Percentiles rank a stretch among this genome's conserved stretches.
These are phyloP conservation scores for Ganoderma resinaceum DNA, from an alignment of 1,284 basidiomycete genomes.

Conservation along the genomic window DNA sequence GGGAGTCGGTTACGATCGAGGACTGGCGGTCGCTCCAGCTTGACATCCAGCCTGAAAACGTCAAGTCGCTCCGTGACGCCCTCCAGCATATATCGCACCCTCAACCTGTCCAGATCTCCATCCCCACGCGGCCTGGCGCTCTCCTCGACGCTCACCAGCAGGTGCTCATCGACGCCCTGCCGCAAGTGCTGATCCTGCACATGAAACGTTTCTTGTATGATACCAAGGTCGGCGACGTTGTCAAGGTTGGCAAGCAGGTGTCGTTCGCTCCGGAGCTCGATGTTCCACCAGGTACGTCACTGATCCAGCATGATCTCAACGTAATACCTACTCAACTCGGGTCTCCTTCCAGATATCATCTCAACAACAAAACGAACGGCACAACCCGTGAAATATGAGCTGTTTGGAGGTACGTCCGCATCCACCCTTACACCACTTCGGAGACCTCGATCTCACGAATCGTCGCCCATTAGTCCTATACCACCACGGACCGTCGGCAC, in stretches of 20 bases:
- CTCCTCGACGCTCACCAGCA: constrained; percentile 88
- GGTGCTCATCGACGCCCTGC: constrained; percentile 86
- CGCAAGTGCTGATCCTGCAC: constrained; percentile 89
- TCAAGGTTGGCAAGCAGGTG: constrained; percentile 88
- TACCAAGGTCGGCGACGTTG: constrained; percentile 76
- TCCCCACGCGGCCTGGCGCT: constrained; percentile 60
- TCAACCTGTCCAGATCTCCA: constrained; percentile 82
- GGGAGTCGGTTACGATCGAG: constrained; percentile 90
- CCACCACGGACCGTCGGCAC: constrained; percentile 92
- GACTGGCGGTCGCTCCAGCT: constrained; percentile 92
- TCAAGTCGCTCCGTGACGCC: constrained; percentile 86
- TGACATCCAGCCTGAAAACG: constrained; percentile 86
- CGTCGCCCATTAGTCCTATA: constrained; percentile 73
- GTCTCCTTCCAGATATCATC: constrained; percentile 63
- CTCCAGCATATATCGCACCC: constrained; percentile 82
- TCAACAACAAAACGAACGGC: constrained; percentile 58
- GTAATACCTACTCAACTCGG: neutral
- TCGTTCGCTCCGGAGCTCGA: constrained; percentile 82
- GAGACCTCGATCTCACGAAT: constrained; percentile 2
- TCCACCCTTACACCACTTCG: neutral
- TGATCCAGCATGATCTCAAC: neutral
- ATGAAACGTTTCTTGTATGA: constrained; percentile 96
- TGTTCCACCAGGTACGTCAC: constrained; percentile 66
- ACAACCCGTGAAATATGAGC: constrained; percentile 71
- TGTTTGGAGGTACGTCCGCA: constrained; percentile 80